Evolutionary conservation across 1,139 yeast genomes (phyloP).

Genomic region (Debaryomyces psychrophilus): DNA sequence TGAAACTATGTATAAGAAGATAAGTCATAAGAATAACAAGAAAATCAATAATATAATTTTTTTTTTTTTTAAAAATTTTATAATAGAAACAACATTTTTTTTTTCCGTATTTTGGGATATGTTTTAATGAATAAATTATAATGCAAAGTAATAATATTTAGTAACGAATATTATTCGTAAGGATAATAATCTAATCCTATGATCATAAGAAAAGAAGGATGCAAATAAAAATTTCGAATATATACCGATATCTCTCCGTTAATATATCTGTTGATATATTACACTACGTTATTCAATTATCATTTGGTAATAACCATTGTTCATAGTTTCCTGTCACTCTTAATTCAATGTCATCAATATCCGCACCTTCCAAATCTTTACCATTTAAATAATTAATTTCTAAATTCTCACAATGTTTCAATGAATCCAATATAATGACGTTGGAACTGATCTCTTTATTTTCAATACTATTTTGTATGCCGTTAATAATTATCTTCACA

Average conservation of each 20-base stretch:
- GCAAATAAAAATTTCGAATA: conserved; percentile 7
- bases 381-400: conserved; percentile 38
- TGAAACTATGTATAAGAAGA: conserved; percentile 12
- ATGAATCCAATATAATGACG: conserved; percentile 34
- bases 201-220: conserved; percentile 9
- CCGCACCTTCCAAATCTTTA: conserved; percentile 28
- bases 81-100: conserved; percentile 1
- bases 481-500: conserved; percentile 57
- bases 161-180: conserved; percentile 7
- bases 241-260: conserved; percentile 8
- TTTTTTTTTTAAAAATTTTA: conserved; percentile 6
- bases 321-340: conserved; percentile 47
- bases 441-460: conserved; percentile 25
- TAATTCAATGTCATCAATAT: conserved; percentile 38
- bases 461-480: conserved; percentile 40
- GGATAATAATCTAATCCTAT: conserved; percentile 7
- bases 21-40: conserved; percentile 9
- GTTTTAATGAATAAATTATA: conserved; percentile 9
- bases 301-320: conserved; percentile 45
- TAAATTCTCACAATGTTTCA: conserved; percentile 42
- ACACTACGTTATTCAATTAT: conserved; percentile 9
- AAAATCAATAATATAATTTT: conserved; percentile 10
- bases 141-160: conserved; percentile 7
- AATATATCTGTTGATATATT: conserved; percentile 2
- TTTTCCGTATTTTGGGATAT: conserved; percentile 6